phyloP scores from a whole-genome alignment of 805 yeast species.

The Yamadazyma kitorensis region DNA sequence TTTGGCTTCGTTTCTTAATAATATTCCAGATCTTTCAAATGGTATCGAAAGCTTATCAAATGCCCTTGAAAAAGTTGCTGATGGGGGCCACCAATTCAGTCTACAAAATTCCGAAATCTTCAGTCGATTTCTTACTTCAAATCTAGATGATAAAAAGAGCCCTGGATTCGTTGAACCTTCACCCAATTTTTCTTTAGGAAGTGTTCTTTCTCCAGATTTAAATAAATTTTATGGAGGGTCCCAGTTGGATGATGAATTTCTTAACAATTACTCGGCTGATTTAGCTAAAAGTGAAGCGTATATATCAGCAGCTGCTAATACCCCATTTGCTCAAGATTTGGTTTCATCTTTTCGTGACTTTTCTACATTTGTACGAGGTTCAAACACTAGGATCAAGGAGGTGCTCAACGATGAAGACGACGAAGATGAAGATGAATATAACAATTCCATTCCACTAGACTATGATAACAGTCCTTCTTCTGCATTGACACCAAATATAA shows the following conservation, averaged over 20 bases:
- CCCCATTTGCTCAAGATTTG: neutral
- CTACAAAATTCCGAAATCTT: constrained; percentile 27
- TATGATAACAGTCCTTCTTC: constrained; percentile 3
- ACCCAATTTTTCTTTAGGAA: neutral
- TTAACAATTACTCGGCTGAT: constrained; percentile 34
- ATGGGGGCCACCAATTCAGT: constrained; percentile 23
- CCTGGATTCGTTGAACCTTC: neutral
- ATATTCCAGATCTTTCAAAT: constrained; percentile 18
- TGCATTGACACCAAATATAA: neutral
- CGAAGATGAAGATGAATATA: constrained; percentile 9
- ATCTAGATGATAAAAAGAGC: constrained; percentile 3
- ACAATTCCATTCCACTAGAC: constrained; percentile 5
- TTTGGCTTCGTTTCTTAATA: constrained; percentile 3
- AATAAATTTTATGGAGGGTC: neutral
- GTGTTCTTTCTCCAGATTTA: constrained; percentile 3
- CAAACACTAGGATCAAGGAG: neutral
- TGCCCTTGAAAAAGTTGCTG: constrained; percentile 23
- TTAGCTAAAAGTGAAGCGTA: constrained; percentile 29
- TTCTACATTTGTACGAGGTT: neutral
- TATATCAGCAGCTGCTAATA: constrained; percentile 12
- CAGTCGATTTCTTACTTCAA: constrained; percentile 18
- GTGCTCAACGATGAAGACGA: neutral
- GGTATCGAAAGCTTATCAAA: constrained; percentile 25
- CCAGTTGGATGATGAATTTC: constrained; percentile 13
- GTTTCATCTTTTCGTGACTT: neutral